Conservation (phyloP, 306 rosid species). For the Cicer pinnatifidum region DNA sequence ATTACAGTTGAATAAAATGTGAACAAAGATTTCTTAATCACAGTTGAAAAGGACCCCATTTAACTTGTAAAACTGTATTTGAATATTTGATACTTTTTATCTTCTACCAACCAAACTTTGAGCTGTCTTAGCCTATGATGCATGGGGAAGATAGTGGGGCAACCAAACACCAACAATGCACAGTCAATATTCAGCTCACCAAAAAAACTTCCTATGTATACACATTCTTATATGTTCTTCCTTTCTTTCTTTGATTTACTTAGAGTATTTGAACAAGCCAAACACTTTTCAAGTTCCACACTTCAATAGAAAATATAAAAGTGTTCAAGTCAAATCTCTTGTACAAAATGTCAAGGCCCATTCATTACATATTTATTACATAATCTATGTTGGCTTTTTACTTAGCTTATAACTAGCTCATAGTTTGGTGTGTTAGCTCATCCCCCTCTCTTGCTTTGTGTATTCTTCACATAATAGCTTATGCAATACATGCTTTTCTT, state of each 20-base stretch:
- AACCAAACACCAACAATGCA: slow-evolving; percentile 63
- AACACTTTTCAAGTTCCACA: slow-evolving; percentile 33
- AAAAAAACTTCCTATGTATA: slow-evolving; percentile 40
- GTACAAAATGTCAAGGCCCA: slow-evolving; percentile 33
- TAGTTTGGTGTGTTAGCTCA: slow-evolving; percentile 89
- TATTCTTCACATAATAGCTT: slow-evolving; percentile 43
- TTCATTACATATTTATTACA: slow-evolving; percentile 39
- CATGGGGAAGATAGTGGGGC: slow-evolving; percentile 60
- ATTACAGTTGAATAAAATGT: background rate
- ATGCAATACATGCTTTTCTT: slow-evolving; percentile 36
- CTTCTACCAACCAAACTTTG: slow-evolving; percentile 53
- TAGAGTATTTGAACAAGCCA: slow-evolving; percentile 42
- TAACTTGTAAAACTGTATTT: slow-evolving; percentile 29
- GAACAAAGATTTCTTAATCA: slow-evolving; percentile 1
- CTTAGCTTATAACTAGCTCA: slow-evolving; percentile 41
- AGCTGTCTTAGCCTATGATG: slow-evolving; percentile 39
- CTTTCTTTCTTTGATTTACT: slow-evolving; percentile 49
- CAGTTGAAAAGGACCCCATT: background rate
- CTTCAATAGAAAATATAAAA: slow-evolving; percentile 44
- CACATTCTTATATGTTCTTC: background rate
- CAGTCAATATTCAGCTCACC: slow-evolving; percentile 84
- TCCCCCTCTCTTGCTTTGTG: slow-evolving; percentile 53
- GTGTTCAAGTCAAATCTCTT: slow-evolving; percentile 43
- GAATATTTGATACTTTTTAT: slow-evolving; percentile 27
- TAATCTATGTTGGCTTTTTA: slow-evolving; percentile 46